Evolutionary conservation across 2,329 filamentous ascomycete genomes (phyloP).

Genomic region (Colletotrichum echinochloae): DNA sequence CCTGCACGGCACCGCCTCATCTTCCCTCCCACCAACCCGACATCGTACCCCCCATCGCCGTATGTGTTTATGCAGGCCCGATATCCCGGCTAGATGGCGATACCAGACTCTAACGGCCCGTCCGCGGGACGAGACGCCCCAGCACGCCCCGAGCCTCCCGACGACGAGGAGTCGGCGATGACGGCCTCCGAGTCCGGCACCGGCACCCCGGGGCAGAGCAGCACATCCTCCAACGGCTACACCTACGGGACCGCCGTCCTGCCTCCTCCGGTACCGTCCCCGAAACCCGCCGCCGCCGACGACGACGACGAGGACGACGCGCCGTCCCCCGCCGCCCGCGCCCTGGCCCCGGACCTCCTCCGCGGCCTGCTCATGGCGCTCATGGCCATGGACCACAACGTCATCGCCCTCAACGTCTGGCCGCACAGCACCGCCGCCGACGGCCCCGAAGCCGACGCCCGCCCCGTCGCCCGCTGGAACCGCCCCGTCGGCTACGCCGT

Average conservation of each 20-base stretch:
- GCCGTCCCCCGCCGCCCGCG: slow-evolving; percentile 44
- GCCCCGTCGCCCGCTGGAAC: slow-evolving; percentile 53
- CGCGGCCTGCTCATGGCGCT: slow-evolving; percentile 58
- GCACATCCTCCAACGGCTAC: slow-evolving; percentile 1
- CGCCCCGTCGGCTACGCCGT: slow-evolving; percentile 52
- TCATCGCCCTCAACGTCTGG: slow-evolving; percentile 55
- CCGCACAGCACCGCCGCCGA: slow-evolving; percentile 52
- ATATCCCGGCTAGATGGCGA: not conserved
- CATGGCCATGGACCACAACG: slow-evolving; percentile 59
- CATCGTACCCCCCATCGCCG: not conserved
- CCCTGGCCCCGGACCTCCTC: slow-evolving; percentile 58
- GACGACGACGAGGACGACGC: not conserved
- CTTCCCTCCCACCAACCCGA: too few relatives aligned
- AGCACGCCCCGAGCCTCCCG: not conserved
- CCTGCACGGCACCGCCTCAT: not conserved
- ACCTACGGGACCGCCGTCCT: slow-evolving; percentile 12
- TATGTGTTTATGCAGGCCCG: too few relatives aligned
- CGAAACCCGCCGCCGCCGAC: not conserved
- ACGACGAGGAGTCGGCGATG: slow-evolving; percentile 17
- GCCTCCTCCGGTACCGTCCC: not conserved
- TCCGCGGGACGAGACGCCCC: not conserved
- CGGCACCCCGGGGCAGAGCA: not conserved
- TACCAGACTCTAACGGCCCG: not conserved
- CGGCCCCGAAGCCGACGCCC: slow-evolving; percentile 52
- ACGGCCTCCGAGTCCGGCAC: not conserved